Percentiles rank a stretch among this genome's conserved stretches.
Conservation (phyloP, 2,329 filamentous ascomycete species). For the Aquanectria penicillioides region DNA sequence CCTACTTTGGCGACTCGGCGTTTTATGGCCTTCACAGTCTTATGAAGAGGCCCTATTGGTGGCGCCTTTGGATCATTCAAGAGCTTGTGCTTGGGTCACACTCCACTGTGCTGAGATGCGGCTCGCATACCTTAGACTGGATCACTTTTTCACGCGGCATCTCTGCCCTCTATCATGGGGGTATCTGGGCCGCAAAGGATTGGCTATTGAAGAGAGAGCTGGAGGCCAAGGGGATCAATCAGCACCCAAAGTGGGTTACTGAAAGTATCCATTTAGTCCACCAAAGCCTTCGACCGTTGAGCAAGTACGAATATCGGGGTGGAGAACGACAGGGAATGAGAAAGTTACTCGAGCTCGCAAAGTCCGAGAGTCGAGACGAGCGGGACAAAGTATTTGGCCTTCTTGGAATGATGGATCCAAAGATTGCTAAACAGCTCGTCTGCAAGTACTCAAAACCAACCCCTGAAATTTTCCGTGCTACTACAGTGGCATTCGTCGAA, state of each 20-base stretch:
- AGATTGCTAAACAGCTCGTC: conserved; percentile 13
- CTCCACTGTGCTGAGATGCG: conserved; percentile 18
- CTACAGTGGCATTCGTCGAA: conserved; percentile 17
- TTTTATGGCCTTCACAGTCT: conserved; percentile 21
- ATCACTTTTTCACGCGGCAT: conserved; percentile 16
- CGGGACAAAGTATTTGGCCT: conserved; percentile 26
- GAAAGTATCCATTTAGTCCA: conserved; percentile 22
- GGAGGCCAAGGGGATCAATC: background rate
- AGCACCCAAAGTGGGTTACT: conserved; percentile 16
- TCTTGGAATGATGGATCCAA: conserved; percentile 24
- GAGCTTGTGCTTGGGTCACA: conserved; percentile 23
- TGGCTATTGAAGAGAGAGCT: conserved; percentile 12
- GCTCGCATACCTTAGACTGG: conserved; percentile 18
- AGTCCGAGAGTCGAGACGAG: conserved; percentile 19
- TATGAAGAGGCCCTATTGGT: conserved; percentile 22
- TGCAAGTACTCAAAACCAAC: conserved; percentile 21
- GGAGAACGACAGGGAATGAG: conserved; percentile 17
- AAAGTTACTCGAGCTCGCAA: conserved; percentile 19
- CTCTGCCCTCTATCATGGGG: conserved; percentile 18
- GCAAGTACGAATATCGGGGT: conserved; percentile 14
- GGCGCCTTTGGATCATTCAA: conserved; percentile 25
- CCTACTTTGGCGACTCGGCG: conserved; percentile 12
- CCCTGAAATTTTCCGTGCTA: conserved; percentile 11
- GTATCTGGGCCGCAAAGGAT: conserved; percentile 22
- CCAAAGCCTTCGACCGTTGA: conserved; percentile 16